Evolutionary conservation across 495 filamentous ascomycete species (phyloP).

Genomic region (Penicillium flavigenum): DNA sequence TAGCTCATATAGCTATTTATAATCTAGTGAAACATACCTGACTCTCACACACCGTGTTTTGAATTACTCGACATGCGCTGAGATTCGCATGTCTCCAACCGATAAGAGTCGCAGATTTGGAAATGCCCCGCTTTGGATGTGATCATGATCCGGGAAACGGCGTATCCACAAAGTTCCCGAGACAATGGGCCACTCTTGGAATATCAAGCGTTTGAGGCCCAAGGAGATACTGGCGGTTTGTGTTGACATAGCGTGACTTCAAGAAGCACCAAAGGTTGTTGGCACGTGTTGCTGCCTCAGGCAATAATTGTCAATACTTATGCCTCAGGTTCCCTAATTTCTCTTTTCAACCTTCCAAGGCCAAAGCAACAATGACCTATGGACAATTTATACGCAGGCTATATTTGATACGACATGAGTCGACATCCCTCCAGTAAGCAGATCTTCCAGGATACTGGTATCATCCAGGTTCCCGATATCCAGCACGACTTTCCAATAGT

Average conservation of each 20-base stretch:
- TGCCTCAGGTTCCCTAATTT: not conserved
- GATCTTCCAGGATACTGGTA: not conserved
- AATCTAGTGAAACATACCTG: not conserved
- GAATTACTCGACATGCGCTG: constrained; percentile 8
- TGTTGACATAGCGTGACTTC: constrained; percentile 4
- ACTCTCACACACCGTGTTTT: constrained; percentile 1
- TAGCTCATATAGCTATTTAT: not conserved
- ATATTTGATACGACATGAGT: too few relatives aligned
- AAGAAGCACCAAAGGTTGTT: not conserved
- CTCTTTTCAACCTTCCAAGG: not conserved
- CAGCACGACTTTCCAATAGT: not conserved
- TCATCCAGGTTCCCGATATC: not conserved
- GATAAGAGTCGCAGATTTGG: constrained; percentile 15
- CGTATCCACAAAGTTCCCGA: not conserved
- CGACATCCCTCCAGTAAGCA: too few relatives aligned
- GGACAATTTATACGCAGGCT: too few relatives aligned
- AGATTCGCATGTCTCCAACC: constrained; percentile 8
- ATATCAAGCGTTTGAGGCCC: not conserved
- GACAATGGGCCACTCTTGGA: not conserved
- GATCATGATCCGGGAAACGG: constrained; percentile 39
- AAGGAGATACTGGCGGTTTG: not conserved
- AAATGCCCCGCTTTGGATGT: constrained; percentile 46
- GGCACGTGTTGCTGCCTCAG: constrained; percentile 13
- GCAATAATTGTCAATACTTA: not conserved
- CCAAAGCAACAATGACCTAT: not conserved